Conservation (phyloP, 495 filamentous ascomycete genomes). For the Aspergillus olivimuriae region DNA sequence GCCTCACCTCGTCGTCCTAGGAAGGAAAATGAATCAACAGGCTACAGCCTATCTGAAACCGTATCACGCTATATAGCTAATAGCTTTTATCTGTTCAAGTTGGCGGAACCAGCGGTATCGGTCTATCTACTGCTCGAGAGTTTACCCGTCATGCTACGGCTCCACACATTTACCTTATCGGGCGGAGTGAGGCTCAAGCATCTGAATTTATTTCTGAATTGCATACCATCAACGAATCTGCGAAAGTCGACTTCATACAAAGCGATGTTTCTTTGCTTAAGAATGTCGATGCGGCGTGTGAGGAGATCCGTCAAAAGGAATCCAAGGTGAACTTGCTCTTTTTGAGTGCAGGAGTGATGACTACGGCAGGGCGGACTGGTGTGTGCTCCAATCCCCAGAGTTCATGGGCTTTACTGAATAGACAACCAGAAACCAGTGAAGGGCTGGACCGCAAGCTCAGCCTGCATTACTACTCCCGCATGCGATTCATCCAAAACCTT, state of each 20-base stretch:
- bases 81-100: constrained; percentile 29
- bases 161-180: constrained; percentile 43
- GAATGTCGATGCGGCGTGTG: constrained; percentile 50
- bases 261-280: constrained; percentile 49
- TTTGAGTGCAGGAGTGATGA: constrained; percentile 28
- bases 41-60: too few species aligned
- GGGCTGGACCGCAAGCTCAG: constrained; percentile 50
- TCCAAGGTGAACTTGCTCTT: constrained; percentile 50
- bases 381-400: background rate
- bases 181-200: constrained; percentile 31
- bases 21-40: too few species aligned
- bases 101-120: constrained; percentile 61
- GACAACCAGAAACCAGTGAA: constrained; percentile 45
- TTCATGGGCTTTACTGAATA: constrained; percentile 14
- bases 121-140: constrained; percentile 48
- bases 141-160: constrained; percentile 47
- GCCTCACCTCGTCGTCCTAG: too few species aligned
- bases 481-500: constrained; percentile 58
- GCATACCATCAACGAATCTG: constrained; percentile 30
- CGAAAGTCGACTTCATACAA: constrained; percentile 18
- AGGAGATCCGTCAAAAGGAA: constrained; percentile 46
- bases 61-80: too few species aligned
- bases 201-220: constrained; percentile 19
- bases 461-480: constrained; percentile 58
- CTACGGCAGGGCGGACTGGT: constrained; percentile 4